A percentile compares a stretch with the other conserved stretches of the same genome.
phyloP scores from a whole-genome alignment of 2,329 filamentous ascomycete species.

The Colletotrichum tabaci region DNA sequence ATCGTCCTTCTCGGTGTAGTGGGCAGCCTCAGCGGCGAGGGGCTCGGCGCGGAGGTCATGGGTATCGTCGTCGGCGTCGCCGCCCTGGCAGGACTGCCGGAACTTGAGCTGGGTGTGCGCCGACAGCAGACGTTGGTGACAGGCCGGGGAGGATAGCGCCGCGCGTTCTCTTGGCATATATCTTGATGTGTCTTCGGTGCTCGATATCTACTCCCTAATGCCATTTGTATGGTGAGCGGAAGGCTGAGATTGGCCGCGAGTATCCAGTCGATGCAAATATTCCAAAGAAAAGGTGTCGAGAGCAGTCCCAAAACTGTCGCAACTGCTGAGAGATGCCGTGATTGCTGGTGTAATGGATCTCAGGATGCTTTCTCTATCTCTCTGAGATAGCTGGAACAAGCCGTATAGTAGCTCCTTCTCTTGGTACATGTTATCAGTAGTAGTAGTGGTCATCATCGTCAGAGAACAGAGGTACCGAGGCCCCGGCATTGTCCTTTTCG shows the following conservation, averaged over 20 bases:
- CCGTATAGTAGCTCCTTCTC: background rate
- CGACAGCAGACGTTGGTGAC: conserved; percentile 95
- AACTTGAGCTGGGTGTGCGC: conserved; percentile 95
- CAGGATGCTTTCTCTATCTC: background rate
- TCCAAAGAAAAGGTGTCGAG: too few relatives aligned
- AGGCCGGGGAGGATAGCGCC: conserved; percentile 71
- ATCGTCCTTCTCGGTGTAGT: conserved; percentile 81
- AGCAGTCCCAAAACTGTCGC: too few relatives aligned
- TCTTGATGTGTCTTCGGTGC: background rate
- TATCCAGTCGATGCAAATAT: too few relatives aligned
- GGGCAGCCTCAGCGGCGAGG: conserved; percentile 86
- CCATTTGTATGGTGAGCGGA: background rate
- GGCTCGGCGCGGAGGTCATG: conserved; percentile 93
- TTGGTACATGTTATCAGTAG: too few relatives aligned
- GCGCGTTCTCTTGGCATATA: background rate
- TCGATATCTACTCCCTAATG: background rate
- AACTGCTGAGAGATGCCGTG: background rate
- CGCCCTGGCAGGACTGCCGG: conserved; percentile 89
- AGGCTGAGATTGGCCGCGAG: background rate
- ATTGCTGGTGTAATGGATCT: too few relatives aligned
- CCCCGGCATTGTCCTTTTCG: background rate
- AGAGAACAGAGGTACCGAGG: background rate
- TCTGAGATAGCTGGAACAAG: background rate
- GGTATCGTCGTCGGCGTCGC: conserved; percentile 76
- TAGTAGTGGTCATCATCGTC: too few relatives aligned